Evolutionary conservation across 2,329 filamentous ascomycete genomes (phyloP), one percentile per base, ranked within the genome.

Genomic region (Rhexocercosporidium sp.): DNA sequence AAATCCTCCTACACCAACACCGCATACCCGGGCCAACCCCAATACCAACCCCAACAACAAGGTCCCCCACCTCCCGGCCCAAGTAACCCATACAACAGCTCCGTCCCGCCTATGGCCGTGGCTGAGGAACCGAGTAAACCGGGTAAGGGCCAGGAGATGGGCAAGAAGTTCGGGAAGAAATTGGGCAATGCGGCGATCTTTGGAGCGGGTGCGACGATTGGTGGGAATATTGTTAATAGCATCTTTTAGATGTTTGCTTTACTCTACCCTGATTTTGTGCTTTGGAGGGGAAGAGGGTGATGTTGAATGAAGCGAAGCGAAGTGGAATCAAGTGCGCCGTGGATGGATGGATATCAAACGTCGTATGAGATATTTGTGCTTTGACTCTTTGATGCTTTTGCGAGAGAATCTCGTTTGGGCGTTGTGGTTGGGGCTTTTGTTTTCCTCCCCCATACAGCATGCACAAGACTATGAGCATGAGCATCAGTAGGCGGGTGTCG

Each of bases 101-200:
- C 90, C 73, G 89, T 92, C 80, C 93, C 94, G 66, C 87, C 87
- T 27, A 85, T 96, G 80, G 92, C 92, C 53, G 86, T 96, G 3
- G 88, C 89, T 44, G 85, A 92, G 72, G 71, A 78, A 78, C 68
- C 77, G 74, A 34, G 78, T 67, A 82, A 81, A 73, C 81, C 80
- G 20, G 74, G 77, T 39, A 81, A 82, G 39, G 82, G 82, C 51
- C 83, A 82, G 9, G 85, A 93, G 79, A 87, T 89, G 65, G 94
- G 93, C 65, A 97, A 97, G 89, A 97, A 97, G 82, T 92, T 97
- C 80, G 94, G 95, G 72, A 97, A 96, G 88, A 98, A 97, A 85
- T 79, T 95, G 76, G 95, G 95, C 7, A 89, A 90, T 74, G 85
- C 86, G 53, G 93, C 94, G 31, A 93, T 97, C 73, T 97, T 97